Conservation (phyloP, 768 basidiomycete species). For the Russula sp. region DNA sequence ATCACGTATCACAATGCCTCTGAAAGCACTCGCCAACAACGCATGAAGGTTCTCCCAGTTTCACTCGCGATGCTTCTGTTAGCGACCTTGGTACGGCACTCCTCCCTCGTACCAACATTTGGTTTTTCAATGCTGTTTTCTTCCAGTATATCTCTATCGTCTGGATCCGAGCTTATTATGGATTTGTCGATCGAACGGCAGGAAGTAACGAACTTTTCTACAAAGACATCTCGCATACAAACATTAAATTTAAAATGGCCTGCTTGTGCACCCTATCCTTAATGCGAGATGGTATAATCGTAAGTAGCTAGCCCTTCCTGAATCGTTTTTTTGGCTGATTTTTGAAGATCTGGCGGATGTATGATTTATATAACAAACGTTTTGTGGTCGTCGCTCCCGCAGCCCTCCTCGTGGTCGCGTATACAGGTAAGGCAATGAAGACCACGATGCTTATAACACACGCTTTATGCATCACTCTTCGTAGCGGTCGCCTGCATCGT, state of each 20-base stretch:
- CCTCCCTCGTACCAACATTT: neutral
- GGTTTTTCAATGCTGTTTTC: neutral
- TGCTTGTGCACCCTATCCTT: constrained; percentile 5
- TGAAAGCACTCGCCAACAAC: constrained; percentile 4
- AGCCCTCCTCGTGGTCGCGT: constrained; percentile 1
- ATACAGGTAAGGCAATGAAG: constrained; percentile 11
- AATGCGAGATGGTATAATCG: neutral
- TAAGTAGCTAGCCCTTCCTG: neutral
- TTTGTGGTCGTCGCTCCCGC: neutral
- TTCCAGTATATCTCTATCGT: constrained; percentile 6
- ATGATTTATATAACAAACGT: constrained; percentile 7
- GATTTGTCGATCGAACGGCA: neutral
- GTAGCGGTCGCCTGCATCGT: neutral
- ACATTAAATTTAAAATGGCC: neutral
- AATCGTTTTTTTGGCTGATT: neutral
- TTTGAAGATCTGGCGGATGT: constrained; percentile 18
- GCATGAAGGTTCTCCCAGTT: constrained; percentile 7
- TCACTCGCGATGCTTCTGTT: constrained; percentile 12
- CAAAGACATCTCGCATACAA: neutral
- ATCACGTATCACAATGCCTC: neutral
- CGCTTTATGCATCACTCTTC: neutral
- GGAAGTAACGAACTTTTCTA: constrained; percentile 4
- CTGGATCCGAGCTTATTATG: constrained; percentile 6
- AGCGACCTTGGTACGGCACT: constrained; percentile 2
- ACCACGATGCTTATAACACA: no score